phyloP scores from a whole-genome alignment of 2,329 filamentous ascomycete species.

The Rutstroemia sp. region DNA sequence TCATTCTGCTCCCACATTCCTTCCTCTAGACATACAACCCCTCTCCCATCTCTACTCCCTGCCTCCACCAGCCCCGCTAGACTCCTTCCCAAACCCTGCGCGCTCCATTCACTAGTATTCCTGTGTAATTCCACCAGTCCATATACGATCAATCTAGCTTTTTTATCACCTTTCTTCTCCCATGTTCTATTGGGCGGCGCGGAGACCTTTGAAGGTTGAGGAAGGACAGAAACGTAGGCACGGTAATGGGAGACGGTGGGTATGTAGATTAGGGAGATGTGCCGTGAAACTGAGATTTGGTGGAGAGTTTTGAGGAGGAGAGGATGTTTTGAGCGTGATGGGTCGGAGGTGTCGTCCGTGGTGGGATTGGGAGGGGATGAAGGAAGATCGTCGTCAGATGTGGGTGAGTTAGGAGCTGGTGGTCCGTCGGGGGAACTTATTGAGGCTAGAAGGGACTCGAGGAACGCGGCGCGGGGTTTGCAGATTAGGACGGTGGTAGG shows the following conservation, averaged over 20 bases:
- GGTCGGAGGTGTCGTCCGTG: background rate
- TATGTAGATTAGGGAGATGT: conserved; percentile 64
- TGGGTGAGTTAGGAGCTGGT: conserved; percentile 7
- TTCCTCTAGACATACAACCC: conserved; percentile 41
- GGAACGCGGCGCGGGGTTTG: conserved; percentile 55
- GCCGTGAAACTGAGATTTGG: conserved; percentile 59
- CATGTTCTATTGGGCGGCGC: background rate
- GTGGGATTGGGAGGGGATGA: background rate
- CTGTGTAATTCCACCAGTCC: conserved; percentile 59
- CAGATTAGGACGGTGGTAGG: conserved; percentile 67
- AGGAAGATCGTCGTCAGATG: conserved; percentile 2
- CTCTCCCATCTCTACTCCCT: conserved; percentile 39
- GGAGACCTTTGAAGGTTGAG: conserved; percentile 4
- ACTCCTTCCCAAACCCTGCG: conserved; percentile 60
- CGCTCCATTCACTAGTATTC: conserved; percentile 66
- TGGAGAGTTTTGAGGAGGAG: conserved; percentile 60
- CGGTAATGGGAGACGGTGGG: conserved; percentile 71
- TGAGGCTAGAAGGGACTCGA: conserved; percentile 48
- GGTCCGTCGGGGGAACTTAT: conserved; percentile 23
- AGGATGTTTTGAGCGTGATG: conserved; percentile 25
- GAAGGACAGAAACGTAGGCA: conserved; percentile 57
- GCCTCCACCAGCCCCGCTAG: conserved; percentile 57
- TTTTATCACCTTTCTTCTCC: conserved; percentile 12
- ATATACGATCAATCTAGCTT: conserved; percentile 48
- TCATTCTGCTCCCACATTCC: background rate